Conservation (phyloP, 352 stramenopile species). For the Saprolegnia diclina region DNA sequence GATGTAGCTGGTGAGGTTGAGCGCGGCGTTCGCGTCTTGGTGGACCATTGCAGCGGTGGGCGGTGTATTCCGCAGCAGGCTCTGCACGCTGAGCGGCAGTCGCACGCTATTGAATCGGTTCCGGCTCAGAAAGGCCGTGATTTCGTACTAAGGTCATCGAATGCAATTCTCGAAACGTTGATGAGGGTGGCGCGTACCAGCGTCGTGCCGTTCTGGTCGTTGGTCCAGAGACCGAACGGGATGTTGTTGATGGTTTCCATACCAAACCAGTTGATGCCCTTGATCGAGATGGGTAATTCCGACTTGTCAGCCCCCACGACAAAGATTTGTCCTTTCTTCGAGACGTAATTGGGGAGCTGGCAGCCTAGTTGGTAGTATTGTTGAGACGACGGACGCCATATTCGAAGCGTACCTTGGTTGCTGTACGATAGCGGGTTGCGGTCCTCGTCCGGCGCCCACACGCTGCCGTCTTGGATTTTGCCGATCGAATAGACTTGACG, state of each 20-base stretch:
- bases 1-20: constrained; percentile 58
- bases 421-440: constrained; percentile 8
- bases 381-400: not conserved
- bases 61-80: constrained; percentile 39
- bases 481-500: constrained; percentile 12
- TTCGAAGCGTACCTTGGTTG: not conserved
- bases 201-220: constrained; percentile 54
- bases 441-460: not conserved
- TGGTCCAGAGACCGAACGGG: constrained; percentile 65
- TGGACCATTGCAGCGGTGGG: constrained; percentile 53
- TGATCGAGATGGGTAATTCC: constrained; percentile 46
- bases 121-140: constrained; percentile 48
- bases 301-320: constrained; percentile 44
- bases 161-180: no score
- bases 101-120: constrained; percentile 75
- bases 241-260: constrained; percentile 56
- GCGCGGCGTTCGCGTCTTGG: constrained; percentile 52
- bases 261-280: constrained; percentile 70
- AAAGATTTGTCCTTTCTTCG: constrained; percentile 52
- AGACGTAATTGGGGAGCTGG: constrained; percentile 54
- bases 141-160: constrained; percentile 51
- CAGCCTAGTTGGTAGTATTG: constrained; percentile 30
- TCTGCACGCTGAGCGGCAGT: constrained; percentile 47
- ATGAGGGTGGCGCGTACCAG: constrained; percentile 29
- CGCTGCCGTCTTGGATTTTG: constrained; percentile 20